A percentile compares a stretch with the other conserved stretches of the same genome.
Evolutionary conservation across 768 basidiomycete genomes (phyloP).

Genomic region (Boletales sp.): DNA sequence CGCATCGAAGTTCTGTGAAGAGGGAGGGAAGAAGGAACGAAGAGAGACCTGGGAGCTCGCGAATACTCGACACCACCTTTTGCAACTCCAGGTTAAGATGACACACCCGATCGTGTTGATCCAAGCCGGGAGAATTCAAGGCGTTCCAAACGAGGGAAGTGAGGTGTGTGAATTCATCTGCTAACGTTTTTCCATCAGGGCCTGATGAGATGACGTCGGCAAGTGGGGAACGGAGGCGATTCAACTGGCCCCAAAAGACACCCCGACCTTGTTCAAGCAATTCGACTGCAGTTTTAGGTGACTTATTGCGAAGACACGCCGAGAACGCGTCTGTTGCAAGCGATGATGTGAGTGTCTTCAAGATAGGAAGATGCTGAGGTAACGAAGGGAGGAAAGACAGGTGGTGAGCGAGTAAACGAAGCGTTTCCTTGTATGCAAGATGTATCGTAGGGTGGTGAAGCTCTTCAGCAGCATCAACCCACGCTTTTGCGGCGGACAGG

Average conservation of each 20-base stretch:
- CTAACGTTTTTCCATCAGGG: not conserved
- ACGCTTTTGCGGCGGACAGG: not conserved
- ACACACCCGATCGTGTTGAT: not conserved
- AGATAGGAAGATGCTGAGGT: not conserved
- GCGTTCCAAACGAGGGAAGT: not conserved
- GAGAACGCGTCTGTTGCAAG: slow-evolving; percentile 9
- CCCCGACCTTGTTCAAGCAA: slow-evolving; percentile 24
- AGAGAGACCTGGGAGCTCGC: slow-evolving; percentile 15
- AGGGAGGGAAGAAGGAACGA: slow-evolving; percentile 22
- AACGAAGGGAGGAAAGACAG: not conserved
- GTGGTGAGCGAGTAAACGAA: not conserved
- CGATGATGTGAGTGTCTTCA: not conserved
- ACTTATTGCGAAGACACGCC: slow-evolving; percentile 9
- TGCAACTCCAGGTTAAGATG: not conserved
- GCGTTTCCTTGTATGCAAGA: slow-evolving; percentile 3
- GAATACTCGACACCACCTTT: slow-evolving; percentile 12
- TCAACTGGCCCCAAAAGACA: not conserved
- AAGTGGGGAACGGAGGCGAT: not conserved
- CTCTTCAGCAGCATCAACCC: not conserved
- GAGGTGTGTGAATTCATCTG: not conserved
- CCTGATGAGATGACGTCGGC: not conserved
- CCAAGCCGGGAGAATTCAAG: not conserved
- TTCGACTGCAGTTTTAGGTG: slow-evolving; percentile 21
- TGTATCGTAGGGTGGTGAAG: slow-evolving; percentile 1
- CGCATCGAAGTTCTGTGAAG: slow-evolving; percentile 8